Percentiles rank a stretch among this genome's conserved stretches.
phyloP scores from a whole-genome alignment of 208 protist genomes.

The Phytomonas sp. region DNA sequence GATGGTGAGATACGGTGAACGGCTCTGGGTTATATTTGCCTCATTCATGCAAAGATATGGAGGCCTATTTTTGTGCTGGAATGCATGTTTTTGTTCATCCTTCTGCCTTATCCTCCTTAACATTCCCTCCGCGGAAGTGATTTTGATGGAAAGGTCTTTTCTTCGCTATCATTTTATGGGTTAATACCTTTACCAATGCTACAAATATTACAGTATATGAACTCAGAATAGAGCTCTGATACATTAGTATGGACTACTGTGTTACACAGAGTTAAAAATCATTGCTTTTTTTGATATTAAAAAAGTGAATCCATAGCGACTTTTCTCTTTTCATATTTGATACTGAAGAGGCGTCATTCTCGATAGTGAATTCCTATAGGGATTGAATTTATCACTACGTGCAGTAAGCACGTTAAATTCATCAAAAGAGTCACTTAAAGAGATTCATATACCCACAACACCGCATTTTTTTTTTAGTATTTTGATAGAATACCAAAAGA shows the following conservation, averaged over 20 bases:
- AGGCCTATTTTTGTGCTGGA: background rate
- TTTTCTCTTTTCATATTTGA: background rate
- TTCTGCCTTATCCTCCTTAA: background rate
- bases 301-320: background rate
- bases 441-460: background rate
- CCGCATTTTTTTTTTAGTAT: constrained; percentile 10
- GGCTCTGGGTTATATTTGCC: background rate
- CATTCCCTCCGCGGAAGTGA: background rate
- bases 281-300: background rate
- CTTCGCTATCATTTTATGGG: background rate
- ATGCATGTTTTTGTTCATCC: background rate
- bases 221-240: background rate
- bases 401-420: constrained; percentile 5
- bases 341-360: background rate
- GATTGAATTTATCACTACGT: background rate
- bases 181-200: background rate
- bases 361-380: background rate
- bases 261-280: background rate
- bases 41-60: background rate
- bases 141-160: background rate
- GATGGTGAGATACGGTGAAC: background rate
- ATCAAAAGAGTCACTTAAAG: background rate
- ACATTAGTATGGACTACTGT: background rate
- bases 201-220: background rate
- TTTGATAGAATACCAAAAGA: background rate